Base-by-base conservation (phyloP, 495 filamentous ascomycete genomes). In the Penicillium lividum region DNA sequence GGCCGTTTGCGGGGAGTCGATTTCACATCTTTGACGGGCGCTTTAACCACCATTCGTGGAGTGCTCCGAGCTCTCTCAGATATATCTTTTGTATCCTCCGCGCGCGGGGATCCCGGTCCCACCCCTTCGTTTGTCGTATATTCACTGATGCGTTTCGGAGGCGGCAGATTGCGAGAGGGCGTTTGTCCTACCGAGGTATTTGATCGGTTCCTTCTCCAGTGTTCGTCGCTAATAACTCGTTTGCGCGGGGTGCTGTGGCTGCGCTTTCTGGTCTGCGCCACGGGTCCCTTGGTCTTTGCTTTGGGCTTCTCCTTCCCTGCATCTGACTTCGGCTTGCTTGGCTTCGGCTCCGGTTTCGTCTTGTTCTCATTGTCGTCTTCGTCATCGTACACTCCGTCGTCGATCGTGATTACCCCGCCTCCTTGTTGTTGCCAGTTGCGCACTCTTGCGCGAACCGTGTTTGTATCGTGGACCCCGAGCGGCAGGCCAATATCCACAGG, bases 201-300 rank as follows among this genome's bases (percentile, higher is more conserved):
- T 46, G 71, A 81, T 60, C 76, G 80, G 56, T 79, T 81, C 45
- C 59, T 65, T 43, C 73, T 75, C 89, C 89, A 93, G 60, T 93
- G 86, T 40, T 86, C 84, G 71, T 93, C 90, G 63, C 89, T 92
- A 22, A 93, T 80, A 25, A 93, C 86, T 48, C 89, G 81, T 76
- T 91, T 93, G 63, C 86, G 85, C 6, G 90, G 90, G 18, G 83
- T 79, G 63, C 78, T 84, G 49, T 76, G 71, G 59, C 79, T 81
- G 61, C 75, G 71, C 52, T 69, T 70, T 44, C 76, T 66, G 10
- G 54, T 50, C 15, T 57, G 25, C 7, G 48, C n/a, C 13, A 56
- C 56, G 16, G 7, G 52, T 48, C 33, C 58, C 62, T 5, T 62
- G 56, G 27, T 45, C 56, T 65, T 46, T 28, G 45, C 43, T 22